Base-by-base conservation (phyloP, 306 rosid genomes). In the Bauhinia variegata region DNA sequence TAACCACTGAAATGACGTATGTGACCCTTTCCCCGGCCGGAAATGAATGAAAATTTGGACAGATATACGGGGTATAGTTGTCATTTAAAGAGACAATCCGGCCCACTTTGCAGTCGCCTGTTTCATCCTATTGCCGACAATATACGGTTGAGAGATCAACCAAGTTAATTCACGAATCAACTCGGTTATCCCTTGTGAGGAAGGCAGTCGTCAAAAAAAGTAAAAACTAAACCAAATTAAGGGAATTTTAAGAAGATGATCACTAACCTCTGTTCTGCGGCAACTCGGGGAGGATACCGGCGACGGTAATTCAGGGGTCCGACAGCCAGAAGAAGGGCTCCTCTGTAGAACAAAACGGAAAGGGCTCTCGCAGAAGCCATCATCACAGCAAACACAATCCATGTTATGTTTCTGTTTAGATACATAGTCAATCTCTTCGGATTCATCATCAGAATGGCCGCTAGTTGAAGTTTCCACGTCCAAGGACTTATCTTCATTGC, bases 251-350 rank as follows among this genome's bases (percentile, higher is more conserved):
- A n/a, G n/a, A 14, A 36, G 10, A 2, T 23, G 65, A 74, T 1
- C 65, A 75, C 86, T 65, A 75, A 93, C 98, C 98, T 86, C 73
- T 32, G 63, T 75, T 62, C 34, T 69, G 62, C 9, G 80, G 81
- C 71, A 86, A 60, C 18, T 42, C 15, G 98, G 88, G 7, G 96
- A 86, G 1, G 67, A 8, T 19, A 55, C 70, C 78, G 96, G 89
- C 8, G 96, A 86, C 0, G 82, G 1, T 38, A 87, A 84, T 13
- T 87, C 96, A 44, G 96, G 98, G 31, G 89, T 84, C 17, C 75
- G 82, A 76, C 42, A 48, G 46, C 87, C 84, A 42, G 88, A 28
- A 7, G 86, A 65, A 0, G 80, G 81, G 41, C 69, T 86, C 2
- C 56, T 34, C 17, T 78, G 80, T 12, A 88, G 88, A 31, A 77